Conservation (phyloP, 306 rosid species). For the Castanea mollissima region DNA sequence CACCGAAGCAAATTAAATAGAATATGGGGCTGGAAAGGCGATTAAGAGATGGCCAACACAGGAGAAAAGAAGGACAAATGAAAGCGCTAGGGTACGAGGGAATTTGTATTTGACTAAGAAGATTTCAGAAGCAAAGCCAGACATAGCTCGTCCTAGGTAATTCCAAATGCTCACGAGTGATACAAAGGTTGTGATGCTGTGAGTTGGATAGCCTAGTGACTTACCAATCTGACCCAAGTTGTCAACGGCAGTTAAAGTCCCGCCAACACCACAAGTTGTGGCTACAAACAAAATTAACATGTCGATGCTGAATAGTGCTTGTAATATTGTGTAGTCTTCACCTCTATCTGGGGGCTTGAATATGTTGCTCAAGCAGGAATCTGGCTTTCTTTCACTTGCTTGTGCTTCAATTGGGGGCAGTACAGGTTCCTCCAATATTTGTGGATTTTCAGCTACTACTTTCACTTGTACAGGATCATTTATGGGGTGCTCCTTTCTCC, state of each 20-base stretch:
- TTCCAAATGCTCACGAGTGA: slow-evolving; percentile 80
- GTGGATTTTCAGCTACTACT: slow-evolving; percentile 19
- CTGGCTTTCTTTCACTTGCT: background rate
- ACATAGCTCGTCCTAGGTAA: slow-evolving; percentile 47
- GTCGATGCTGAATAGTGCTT: slow-evolving; percentile 71
- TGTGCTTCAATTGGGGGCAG: background rate
- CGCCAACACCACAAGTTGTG: slow-evolving; percentile 46
- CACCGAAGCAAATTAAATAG: slow-evolving; percentile 54
- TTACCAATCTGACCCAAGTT: slow-evolving; percentile 71
- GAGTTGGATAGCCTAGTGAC: slow-evolving; percentile 50
- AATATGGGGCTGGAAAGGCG: slow-evolving; percentile 51
- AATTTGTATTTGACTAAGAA: slow-evolving; percentile 50
- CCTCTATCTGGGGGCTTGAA: slow-evolving; percentile 63
- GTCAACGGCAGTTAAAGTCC: slow-evolving; percentile 63
- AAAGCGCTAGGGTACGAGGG: slow-evolving; percentile 59
- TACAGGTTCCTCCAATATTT: background rate
- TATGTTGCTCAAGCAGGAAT: slow-evolving; percentile 23
- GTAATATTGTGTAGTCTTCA: slow-evolving; percentile 64
- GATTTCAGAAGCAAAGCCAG: slow-evolving; percentile 57
- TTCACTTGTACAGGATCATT: slow-evolving; percentile 5
- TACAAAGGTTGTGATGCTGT: slow-evolving; percentile 56
- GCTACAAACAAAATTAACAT: slow-evolving; percentile 49
- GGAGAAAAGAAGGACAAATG: slow-evolving; percentile 45
- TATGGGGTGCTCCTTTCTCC: slow-evolving; percentile 11
- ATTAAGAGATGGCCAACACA: slow-evolving; percentile 61